Evolutionary conservation across 2,329 filamentous ascomycete genomes (phyloP).

Genomic region (Fusarium pseudoanthophilum): DNA sequence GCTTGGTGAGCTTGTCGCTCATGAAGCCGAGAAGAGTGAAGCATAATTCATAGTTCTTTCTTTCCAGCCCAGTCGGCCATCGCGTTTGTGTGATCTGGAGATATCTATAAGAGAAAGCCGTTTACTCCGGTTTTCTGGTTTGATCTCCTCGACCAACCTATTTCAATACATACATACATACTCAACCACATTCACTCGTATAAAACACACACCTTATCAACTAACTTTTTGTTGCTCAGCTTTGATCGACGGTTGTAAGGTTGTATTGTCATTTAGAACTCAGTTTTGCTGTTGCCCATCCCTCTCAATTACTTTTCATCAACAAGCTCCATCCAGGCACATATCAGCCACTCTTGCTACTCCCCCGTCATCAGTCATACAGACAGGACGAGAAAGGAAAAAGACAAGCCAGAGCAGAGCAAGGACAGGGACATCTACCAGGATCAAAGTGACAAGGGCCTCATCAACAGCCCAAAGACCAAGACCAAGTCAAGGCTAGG

Average conservation of each 20-base stretch:
- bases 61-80: conserved; percentile 24
- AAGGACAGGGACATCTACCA: conserved; percentile 27
- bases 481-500: conserved; percentile 11
- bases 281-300: conserved; percentile 1
- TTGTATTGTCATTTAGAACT: conserved; percentile 12
- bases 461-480: conserved; percentile 11
- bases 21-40: conserved; percentile 34
- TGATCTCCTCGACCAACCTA: conserved; percentile 16
- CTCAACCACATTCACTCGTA: conserved; percentile 1
- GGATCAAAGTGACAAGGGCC: conserved; percentile 21
- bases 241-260: conserved; percentile 13
- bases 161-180: background rate
- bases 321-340: conserved; percentile 20
- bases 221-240: conserved; percentile 3
- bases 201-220: background rate
- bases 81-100: background rate
- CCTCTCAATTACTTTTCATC: conserved; percentile 21
- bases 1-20: conserved; percentile 34
- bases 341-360: conserved; percentile 26
- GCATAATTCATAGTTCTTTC: conserved; percentile 27
- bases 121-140: conserved; percentile 42
- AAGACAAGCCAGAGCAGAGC: conserved; percentile 25
- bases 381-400: conserved; percentile 32
- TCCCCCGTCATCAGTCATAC: conserved; percentile 32
- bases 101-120: conserved; percentile 41